Evolutionary conservation across 2,329 filamentous ascomycete genomes (phyloP).

Genomic region (Sodiomyces alkalinus): DNA sequence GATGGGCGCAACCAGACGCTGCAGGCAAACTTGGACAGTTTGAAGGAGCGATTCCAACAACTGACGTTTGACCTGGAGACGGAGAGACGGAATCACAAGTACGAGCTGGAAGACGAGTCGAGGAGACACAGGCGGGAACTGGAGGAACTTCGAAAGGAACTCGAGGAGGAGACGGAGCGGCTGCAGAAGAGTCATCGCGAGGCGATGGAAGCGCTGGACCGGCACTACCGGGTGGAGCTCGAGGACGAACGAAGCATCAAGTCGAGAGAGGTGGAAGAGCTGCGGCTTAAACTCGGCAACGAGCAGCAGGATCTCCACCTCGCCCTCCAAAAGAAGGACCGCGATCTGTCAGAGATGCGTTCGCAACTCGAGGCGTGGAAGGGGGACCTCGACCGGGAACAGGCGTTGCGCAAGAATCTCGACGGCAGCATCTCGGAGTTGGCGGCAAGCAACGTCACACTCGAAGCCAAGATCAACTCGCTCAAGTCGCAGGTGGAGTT

Average conservation of each 20-base stretch:
- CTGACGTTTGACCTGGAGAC: slow-evolving; percentile 24
- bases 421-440: slow-evolving; percentile 41
- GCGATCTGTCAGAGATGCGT: slow-evolving; percentile 34
- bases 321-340: slow-evolving; percentile 34
- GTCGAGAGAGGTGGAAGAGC: slow-evolving; percentile 48
- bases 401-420: slow-evolving; percentile 38
- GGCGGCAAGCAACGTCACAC: slow-evolving; percentile 43
- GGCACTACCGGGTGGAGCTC: slow-evolving; percentile 46
- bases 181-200: slow-evolving; percentile 49
- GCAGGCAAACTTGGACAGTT: slow-evolving; percentile 45
- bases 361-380: slow-evolving; percentile 29
- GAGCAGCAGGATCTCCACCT: slow-evolving; percentile 36
- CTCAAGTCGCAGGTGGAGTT: slow-evolving; percentile 75
- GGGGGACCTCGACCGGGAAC: slow-evolving; percentile 45
- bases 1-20: slow-evolving; percentile 32
- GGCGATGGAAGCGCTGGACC: slow-evolving; percentile 49
- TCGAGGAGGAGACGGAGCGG: slow-evolving; percentile 39
- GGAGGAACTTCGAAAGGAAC: slow-evolving; percentile 35
- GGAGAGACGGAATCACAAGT: slow-evolving; percentile 27
- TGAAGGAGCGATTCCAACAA: slow-evolving; percentile 20
- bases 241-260: slow-evolving; percentile 47
- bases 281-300: slow-evolving; percentile 35
- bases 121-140: slow-evolving; percentile 39
- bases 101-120: slow-evolving; percentile 38
- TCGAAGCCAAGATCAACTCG: slow-evolving; percentile 63